Evolutionary conservation across 2,329 filamentous ascomycete species (phyloP).

Genomic region (Exophiala oligosperma): DNA sequence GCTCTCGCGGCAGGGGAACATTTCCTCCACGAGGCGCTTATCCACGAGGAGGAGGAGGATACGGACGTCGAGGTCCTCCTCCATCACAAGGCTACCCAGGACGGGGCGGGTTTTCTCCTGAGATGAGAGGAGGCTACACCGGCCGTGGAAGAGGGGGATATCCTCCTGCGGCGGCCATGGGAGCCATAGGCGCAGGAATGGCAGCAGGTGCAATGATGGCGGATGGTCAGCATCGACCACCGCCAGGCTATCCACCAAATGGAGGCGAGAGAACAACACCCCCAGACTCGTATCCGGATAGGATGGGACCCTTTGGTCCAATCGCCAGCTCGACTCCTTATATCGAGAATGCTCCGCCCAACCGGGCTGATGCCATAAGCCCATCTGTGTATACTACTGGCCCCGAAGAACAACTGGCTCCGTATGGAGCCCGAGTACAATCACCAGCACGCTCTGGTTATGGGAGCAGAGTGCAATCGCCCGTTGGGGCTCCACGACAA

Average conservation of each 20-base stretch:
- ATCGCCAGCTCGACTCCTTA: slow-evolving; percentile 15
- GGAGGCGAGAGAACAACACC: slow-evolving; percentile 42
- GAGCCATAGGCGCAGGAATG: slow-evolving; percentile 38
- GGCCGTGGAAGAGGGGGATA: slow-evolving; percentile 27
- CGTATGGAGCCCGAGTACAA: slow-evolving; percentile 58
- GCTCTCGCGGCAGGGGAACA: slow-evolving; percentile 58
- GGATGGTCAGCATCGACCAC: slow-evolving; percentile 45
- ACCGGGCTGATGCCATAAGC: slow-evolving; percentile 31
- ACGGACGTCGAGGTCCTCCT: slow-evolving; percentile 40
- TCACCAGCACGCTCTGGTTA: slow-evolving; percentile 32
- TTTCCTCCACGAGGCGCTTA: slow-evolving; percentile 41
- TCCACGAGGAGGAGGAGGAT: slow-evolving; percentile 34
- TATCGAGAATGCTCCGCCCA: slow-evolving; percentile 27
- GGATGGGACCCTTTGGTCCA: slow-evolving; percentile 14
- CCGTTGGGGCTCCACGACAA: slow-evolving; percentile 52
- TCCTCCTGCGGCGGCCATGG: slow-evolving; percentile 17
- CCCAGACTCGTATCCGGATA: slow-evolving; percentile 31
- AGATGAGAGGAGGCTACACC: slow-evolving; percentile 34
- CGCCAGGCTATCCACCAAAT: slow-evolving; percentile 51
- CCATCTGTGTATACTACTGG: slow-evolving; percentile 23
- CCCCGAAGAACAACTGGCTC: slow-evolving; percentile 55
- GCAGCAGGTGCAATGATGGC: slow-evolving; percentile 43
- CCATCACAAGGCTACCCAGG: slow-evolving; percentile 44
- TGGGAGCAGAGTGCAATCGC: slow-evolving; percentile 26
- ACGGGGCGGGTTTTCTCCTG: slow-evolving; percentile 36